phyloP scores from a whole-genome alignment of 1,284 basidiomycete species.

The Ustilago lituana region DNA sequence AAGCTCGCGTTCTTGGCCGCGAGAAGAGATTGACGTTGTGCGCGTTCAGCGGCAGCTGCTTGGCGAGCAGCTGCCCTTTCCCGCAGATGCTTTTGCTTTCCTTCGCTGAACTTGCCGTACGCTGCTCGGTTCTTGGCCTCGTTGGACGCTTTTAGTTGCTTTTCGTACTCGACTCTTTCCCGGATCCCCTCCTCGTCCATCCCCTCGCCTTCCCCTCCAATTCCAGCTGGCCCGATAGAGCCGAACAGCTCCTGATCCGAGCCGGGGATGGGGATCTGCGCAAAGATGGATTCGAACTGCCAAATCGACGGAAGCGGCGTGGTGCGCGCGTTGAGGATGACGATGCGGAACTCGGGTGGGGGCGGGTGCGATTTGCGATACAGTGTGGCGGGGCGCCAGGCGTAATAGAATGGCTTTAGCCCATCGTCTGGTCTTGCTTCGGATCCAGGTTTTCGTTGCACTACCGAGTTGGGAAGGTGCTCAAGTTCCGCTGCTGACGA shows the following conservation, averaged over 20 bases:
- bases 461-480: not conserved
- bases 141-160: constrained; percentile 32
- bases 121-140: constrained; percentile 50
- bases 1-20: too few relatives aligned
- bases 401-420: constrained; percentile 78
- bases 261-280: constrained; percentile 50
- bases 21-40: too few relatives aligned
- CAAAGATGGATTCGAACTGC: constrained; percentile 57
- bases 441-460: not conserved
- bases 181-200: constrained; percentile 30
- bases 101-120: constrained; percentile 50
- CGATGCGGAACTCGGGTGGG: constrained; percentile 85
- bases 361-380: constrained; percentile 83
- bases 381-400: constrained; percentile 88
- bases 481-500: not conserved
- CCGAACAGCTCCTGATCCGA: constrained; percentile 31
- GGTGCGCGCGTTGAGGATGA: constrained; percentile 71
- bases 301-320: constrained; percentile 36
- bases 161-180: constrained; percentile 37
- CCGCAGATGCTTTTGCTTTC: constrained; percentile 27
- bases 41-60: constrained; percentile 1
- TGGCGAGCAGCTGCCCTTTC: constrained; percentile 19
- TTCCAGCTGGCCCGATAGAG: not conserved
- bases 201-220: not conserved
- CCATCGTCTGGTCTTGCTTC: not conserved